A percentile compares a stretch with the other conserved stretches of the same genome.
Evolutionary conservation across 1,284 basidiomycete species (phyloP).

Genomic region (Mycosarcoma maydis): DNA sequence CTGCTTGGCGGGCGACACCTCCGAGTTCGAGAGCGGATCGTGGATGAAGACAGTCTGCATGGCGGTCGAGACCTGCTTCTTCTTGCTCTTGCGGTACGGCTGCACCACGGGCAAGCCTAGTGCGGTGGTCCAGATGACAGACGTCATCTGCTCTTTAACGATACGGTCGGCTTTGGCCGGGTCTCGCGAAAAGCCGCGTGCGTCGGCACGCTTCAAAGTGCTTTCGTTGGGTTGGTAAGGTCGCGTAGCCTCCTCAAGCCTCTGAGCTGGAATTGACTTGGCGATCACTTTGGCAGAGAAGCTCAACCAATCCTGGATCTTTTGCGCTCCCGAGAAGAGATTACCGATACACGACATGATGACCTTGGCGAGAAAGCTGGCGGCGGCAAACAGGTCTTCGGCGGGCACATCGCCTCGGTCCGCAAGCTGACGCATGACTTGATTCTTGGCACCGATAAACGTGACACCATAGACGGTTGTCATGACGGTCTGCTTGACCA

Average conservation of each 20-base stretch:
- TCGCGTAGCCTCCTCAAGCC: slow-evolving; percentile 73
- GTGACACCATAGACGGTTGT: slow-evolving; percentile 99
- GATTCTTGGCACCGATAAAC: slow-evolving; percentile 91
- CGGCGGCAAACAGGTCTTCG: slow-evolving; percentile 79
- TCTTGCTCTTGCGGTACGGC: slow-evolving; percentile 86
- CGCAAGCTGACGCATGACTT: slow-evolving; percentile 88
- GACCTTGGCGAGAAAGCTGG: slow-evolving; percentile 76
- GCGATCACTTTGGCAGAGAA: slow-evolving; percentile 83
- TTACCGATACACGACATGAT: slow-evolving; percentile 77
- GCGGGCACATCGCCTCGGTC: slow-evolving; percentile 79
- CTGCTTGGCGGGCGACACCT: slow-evolving; percentile 88
- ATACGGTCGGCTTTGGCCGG: slow-evolving; percentile 44
- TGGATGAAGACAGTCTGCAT: slow-evolving; percentile 93
- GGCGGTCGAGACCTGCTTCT: slow-evolving; percentile 78
- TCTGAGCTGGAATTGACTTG: slow-evolving; percentile 82
- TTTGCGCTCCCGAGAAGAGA: slow-evolving; percentile 88
- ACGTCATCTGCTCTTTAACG: slow-evolving; percentile 86
- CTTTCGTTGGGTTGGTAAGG: slow-evolving; percentile 23
- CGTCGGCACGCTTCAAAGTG: slow-evolving; percentile 22
- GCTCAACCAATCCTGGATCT: slow-evolving; percentile 92
- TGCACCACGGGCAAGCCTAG: slow-evolving; percentile 94
- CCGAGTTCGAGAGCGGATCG: slow-evolving; percentile 81
- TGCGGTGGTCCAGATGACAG: slow-evolving; percentile 95
- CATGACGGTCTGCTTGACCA: slow-evolving; percentile 99
- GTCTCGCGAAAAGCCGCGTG: slow-evolving; percentile 35